A percentile compares a stretch with the other conserved stretches of the same genome.
These are phyloP conservation scores for Leccinum ochraceum DNA, from an alignment of 768 basidiomycete genomes.

Conservation along the genomic window DNA sequence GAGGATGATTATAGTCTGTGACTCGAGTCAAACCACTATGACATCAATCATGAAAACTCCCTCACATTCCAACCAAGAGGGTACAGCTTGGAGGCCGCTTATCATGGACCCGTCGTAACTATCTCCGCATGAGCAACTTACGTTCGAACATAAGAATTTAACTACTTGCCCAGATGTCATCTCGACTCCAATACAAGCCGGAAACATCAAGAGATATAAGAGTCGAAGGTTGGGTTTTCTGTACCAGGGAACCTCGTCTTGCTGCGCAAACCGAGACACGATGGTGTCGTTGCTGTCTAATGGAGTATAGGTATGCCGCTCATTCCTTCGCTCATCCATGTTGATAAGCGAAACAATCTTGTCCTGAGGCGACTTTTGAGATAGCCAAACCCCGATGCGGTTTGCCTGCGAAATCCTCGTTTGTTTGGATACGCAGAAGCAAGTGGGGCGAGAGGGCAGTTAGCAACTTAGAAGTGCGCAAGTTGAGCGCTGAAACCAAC, in stretches of 20 bases:
- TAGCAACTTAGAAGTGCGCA: not conserved
- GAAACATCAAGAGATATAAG: not conserved
- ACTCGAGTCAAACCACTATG: not conserved
- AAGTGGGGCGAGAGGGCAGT: not conserved
- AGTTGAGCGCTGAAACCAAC: not conserved
- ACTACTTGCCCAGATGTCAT: not conserved
- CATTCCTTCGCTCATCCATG: not conserved
- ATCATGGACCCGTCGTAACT: not conserved
- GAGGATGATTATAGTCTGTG: not conserved
- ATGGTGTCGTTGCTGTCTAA: not conserved
- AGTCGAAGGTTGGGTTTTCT: conserved; percentile 43
- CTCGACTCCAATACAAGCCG: not conserved
- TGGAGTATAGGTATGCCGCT: not conserved
- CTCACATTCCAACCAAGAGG: not conserved
- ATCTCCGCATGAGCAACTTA: conserved; percentile 23
- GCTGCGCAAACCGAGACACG: conserved; percentile 1
- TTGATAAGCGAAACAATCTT: not conserved
- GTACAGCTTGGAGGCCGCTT: not conserved
- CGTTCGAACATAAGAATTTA: not conserved
- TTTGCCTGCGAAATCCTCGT: not conserved
- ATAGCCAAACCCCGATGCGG: too few species aligned
- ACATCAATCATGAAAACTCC: not conserved
- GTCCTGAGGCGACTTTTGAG: not conserved
- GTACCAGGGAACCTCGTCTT: conserved; percentile 44
- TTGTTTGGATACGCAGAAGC: not conserved